Evolutionary conservation across 2,329 filamentous ascomycete genomes (phyloP).

Genomic region (Alternaria conjuncta): DNA sequence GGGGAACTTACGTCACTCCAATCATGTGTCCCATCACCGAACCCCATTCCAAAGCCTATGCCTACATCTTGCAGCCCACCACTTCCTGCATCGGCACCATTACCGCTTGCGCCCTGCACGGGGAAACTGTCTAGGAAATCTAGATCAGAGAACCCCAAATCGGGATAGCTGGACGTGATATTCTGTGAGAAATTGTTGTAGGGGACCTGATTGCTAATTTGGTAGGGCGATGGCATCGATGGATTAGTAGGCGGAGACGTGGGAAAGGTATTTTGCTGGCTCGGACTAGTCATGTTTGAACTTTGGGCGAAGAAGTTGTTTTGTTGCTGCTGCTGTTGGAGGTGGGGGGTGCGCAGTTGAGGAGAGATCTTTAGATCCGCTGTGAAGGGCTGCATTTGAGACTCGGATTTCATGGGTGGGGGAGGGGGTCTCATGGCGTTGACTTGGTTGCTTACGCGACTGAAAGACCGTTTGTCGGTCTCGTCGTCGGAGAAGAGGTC

Average conservation of each 20-base stretch:
- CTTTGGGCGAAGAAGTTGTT: slow-evolving; percentile 10
- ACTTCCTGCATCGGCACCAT: slow-evolving; percentile 45
- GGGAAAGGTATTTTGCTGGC: slow-evolving; percentile 21
- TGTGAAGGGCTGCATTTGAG: slow-evolving; percentile 30
- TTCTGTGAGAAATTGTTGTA: slow-evolving; percentile 40
- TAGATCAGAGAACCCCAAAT: slow-evolving; percentile 54
- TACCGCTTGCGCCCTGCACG: slow-evolving; percentile 28
- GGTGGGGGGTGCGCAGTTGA: slow-evolving; percentile 38
- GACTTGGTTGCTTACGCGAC: slow-evolving; percentile 46
- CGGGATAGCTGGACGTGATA: slow-evolving; percentile 37
- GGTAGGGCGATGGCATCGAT: slow-evolving; percentile 33
- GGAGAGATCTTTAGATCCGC: slow-evolving; percentile 44
- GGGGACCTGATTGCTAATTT: slow-evolving; percentile 35
- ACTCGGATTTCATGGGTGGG: slow-evolving; percentile 35
- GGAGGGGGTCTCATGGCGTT: slow-evolving; percentile 41
- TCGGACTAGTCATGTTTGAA: slow-evolving; percentile 23
- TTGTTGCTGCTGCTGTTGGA: slow-evolving; percentile 12
- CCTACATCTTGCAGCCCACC: slow-evolving; percentile 63
- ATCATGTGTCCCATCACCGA: slow-evolving; percentile 62
- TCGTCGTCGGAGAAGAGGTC: slow-evolving; percentile 50
- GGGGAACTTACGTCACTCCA: slow-evolving; percentile 49
- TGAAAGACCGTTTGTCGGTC: slow-evolving; percentile 48
- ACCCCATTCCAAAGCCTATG: slow-evolving; percentile 61
- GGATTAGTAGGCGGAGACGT: slow-evolving; percentile 5
- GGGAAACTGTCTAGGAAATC: slow-evolving; percentile 63